phyloP scores from a whole-genome alignment of 805 yeast species.

The Suhomyces xylopsoci region DNA sequence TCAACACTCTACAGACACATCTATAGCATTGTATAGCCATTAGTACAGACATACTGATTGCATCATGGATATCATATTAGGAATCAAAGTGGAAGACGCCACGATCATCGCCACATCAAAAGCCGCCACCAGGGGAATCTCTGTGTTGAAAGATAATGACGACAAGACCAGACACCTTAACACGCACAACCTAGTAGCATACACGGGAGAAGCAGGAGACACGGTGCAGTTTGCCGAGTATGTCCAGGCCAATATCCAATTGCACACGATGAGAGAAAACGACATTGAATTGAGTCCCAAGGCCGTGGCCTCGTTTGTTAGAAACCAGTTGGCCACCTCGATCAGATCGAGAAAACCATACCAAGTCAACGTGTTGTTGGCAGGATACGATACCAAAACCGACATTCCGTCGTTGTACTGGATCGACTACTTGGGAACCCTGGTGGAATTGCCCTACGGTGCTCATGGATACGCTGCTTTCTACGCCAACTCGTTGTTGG shows the following conservation, averaged over 20 bases:
- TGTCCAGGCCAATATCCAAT: conserved; percentile 87
- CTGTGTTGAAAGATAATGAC: conserved; percentile 73
- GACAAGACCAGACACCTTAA: conserved; percentile 77
- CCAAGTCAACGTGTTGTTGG: conserved; percentile 89
- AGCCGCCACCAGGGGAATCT: conserved; percentile 88
- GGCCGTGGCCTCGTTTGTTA: conserved; percentile 83
- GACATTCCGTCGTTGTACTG: conserved; percentile 69
- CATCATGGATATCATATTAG: conserved; percentile 84
- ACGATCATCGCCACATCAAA: conserved; percentile 92
- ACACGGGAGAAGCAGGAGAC: conserved; percentile 95
- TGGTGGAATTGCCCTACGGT: conserved; percentile 87
- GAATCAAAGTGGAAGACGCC: conserved; percentile 75
- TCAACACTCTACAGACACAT: neutral
- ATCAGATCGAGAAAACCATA: conserved; percentile 88
- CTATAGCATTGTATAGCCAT: neutral
- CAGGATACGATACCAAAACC: conserved; percentile 67
- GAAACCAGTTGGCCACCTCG: conserved; percentile 84
- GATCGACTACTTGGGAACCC: conserved; percentile 93
- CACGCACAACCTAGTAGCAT: conserved; percentile 78
- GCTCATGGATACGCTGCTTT: conserved; percentile 99
- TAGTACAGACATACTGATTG: neutral
- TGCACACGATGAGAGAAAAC: conserved; percentile 82
- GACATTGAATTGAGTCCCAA: conserved; percentile 73
- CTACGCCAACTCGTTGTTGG: conserved; percentile 84
- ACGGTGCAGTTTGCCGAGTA: conserved; percentile 94